Conservation (phyloP, 2,329 filamentous ascomycete genomes). For the Calonectria pseudoreteaudii region DNA sequence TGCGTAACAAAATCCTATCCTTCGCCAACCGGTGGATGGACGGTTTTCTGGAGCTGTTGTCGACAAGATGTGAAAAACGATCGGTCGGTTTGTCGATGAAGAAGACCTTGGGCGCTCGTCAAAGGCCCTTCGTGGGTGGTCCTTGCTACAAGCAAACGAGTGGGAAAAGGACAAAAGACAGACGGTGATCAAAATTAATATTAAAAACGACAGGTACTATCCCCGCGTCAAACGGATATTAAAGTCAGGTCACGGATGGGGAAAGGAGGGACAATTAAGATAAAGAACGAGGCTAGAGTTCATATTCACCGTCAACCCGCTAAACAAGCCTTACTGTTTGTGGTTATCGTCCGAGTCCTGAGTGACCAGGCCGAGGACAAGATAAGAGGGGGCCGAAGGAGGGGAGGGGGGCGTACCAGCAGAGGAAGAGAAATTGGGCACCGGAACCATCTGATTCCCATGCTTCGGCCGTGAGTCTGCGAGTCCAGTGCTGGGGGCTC, state of each 20-base stretch:
- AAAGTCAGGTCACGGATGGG: conserved; percentile 1
- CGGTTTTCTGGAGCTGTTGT: neutral
- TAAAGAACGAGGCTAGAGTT: neutral
- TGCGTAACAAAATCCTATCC: neutral
- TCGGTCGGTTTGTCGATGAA: neutral
- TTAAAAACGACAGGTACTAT: neutral
- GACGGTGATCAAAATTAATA: neutral
- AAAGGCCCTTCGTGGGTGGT: neutral
- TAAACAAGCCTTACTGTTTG: neutral
- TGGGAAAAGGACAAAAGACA: neutral
- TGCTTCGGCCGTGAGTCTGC: neutral
- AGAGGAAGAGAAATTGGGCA: neutral
- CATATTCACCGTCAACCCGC: neutral
- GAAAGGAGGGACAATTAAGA: conserved; percentile 1
- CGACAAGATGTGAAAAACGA: neutral
- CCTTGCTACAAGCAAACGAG: neutral
- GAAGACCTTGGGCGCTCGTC: neutral
- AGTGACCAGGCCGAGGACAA: neutral
- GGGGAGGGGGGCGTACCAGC: too few species aligned
- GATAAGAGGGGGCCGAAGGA: neutral
- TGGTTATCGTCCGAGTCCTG: neutral
- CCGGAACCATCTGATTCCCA: conserved; percentile 1
- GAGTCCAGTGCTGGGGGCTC: neutral
- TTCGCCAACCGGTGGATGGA: too few species aligned
- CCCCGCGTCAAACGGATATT: neutral